Conservation (phyloP, 345 rosid species). For the Ricinus communis region DNA sequence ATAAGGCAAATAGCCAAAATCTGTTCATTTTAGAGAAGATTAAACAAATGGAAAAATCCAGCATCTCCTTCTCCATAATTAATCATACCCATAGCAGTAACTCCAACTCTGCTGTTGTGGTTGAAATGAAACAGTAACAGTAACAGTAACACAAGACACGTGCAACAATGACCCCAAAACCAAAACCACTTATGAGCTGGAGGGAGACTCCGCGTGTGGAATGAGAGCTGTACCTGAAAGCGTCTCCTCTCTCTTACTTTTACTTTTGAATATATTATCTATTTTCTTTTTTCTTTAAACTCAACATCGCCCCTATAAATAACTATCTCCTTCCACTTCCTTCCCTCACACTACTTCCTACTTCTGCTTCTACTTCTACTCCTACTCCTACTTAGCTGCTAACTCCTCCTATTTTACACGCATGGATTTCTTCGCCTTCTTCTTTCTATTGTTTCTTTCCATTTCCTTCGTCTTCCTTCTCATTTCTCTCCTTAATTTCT, state of each 20-base stretch:
- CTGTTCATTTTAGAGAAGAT: no score
- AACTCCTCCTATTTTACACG: not conserved
- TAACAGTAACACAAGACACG: no score
- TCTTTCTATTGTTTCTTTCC: slow-evolving; percentile 26
- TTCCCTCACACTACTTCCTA: slow-evolving; percentile 26
- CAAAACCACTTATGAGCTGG: slow-evolving; percentile 45
- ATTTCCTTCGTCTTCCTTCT: slow-evolving; percentile 32
- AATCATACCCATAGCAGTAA: no score
- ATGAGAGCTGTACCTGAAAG: slow-evolving; percentile 52
- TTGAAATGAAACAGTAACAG: no score
- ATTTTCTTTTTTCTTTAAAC: not conserved
- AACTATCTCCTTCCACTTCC: slow-evolving; percentile 12
- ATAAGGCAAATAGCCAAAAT: no score
- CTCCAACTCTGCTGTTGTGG: no score
- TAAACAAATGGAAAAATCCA: no score
- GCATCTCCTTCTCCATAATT: no score
- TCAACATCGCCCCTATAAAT: slow-evolving; percentile 30
- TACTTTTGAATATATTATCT: not conserved
- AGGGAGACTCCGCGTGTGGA: slow-evolving; percentile 47
- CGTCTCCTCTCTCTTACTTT: not conserved
- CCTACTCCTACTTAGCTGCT: no score
- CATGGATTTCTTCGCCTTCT: slow-evolving; percentile 37
- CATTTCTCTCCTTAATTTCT: slow-evolving; percentile 30
- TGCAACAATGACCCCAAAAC: slow-evolving; percentile 15
- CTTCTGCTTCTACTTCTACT: not conserved